These are phyloP conservation scores for Agaricales sp. DNA, from an alignment of 1,284 basidiomycete species.

Conservation along the genomic window DNA sequence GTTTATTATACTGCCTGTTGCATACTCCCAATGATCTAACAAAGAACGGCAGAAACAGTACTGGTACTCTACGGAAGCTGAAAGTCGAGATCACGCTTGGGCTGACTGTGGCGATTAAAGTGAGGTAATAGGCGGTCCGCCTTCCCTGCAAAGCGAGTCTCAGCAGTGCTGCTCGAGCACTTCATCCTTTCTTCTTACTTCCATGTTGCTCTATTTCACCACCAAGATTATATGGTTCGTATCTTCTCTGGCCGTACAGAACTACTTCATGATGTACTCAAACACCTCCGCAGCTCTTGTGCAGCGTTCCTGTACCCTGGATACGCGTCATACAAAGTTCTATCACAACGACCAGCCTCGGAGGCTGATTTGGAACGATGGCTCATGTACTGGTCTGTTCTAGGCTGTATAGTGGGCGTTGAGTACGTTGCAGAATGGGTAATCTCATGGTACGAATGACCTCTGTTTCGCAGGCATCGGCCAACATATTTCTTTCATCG, in stretches of 20 bases:
- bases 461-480: slow-evolving; percentile 5
- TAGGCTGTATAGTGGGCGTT: slow-evolving; percentile 64
- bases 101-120: too few relatives aligned
- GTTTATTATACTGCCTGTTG: too few relatives aligned
- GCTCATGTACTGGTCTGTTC: slow-evolving; percentile 87
- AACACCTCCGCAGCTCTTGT: slow-evolving; percentile 35
- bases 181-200: background rate
- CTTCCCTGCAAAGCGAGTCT: too few relatives aligned
- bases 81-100: too few relatives aligned
- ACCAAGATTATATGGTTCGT: slow-evolving; percentile 18
- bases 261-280: background rate
- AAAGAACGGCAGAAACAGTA: too few relatives aligned
- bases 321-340: slow-evolving; percentile 80
- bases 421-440: slow-evolving; percentile 78
- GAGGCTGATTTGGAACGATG: slow-evolving; percentile 75
- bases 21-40: too few relatives aligned
- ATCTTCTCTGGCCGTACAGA: background rate
- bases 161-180: too few relatives aligned
- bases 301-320: slow-evolving; percentile 73
- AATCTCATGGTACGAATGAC: slow-evolving; percentile 57
- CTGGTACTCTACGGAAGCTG: too few relatives aligned
- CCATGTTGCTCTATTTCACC: slow-evolving; percentile 17
- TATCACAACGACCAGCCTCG: slow-evolving; percentile 69
- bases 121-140: too few relatives aligned
- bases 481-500: slow-evolving; percentile 7